These are phyloP conservation scores for Chlamydomonas incerta DNA, from an alignment of 139 green algal genomes.

Conservation along the genomic window DNA sequence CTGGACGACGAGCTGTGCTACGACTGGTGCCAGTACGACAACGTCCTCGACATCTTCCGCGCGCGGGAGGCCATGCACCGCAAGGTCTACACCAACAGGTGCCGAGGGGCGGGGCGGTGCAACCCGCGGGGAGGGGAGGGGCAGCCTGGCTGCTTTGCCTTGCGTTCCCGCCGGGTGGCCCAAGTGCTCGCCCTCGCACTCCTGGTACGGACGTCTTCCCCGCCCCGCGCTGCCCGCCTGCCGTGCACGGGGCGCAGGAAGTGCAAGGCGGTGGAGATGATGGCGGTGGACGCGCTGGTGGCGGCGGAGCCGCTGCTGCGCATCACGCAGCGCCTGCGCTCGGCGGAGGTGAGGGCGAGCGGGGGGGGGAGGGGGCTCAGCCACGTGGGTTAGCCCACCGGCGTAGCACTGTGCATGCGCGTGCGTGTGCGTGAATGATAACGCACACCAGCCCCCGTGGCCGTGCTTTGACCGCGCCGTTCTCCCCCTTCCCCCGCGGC, in stretches of 20 bases:
- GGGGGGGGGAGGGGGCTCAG: not conserved
- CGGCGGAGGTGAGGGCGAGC: not conserved
- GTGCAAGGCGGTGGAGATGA: slow-evolving; percentile 70
- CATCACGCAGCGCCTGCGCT: slow-evolving; percentile 31
- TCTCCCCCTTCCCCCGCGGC: not conserved
- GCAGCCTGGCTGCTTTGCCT: not conserved
- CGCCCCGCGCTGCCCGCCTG: no score
- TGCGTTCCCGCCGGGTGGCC: not conserved
- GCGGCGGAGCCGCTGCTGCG: slow-evolving; percentile 56
- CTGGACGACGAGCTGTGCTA: slow-evolving; percentile 87
- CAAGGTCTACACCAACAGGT: slow-evolving; percentile 33
- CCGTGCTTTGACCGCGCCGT: no score
- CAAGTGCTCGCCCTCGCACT: no score
- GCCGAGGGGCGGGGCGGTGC: not conserved
- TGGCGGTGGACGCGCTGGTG: slow-evolving; percentile 69
- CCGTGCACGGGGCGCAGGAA: slow-evolving; percentile 7
- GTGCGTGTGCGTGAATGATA: no score
- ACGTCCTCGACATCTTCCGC: slow-evolving; percentile 84
- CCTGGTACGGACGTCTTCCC: no score
- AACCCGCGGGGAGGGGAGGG: not conserved
- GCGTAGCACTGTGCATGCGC: no score
- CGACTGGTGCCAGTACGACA: slow-evolving; percentile 82
- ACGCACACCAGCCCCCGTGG: no score
- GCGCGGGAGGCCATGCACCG: slow-evolving; percentile 78
- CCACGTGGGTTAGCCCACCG: not conserved